A percentile compares a stretch with the other conserved stretches of the same genome.
Conservation (phyloP, 2,329 filamentous ascomycete genomes). For the Daldinia eschscholtzii region DNA sequence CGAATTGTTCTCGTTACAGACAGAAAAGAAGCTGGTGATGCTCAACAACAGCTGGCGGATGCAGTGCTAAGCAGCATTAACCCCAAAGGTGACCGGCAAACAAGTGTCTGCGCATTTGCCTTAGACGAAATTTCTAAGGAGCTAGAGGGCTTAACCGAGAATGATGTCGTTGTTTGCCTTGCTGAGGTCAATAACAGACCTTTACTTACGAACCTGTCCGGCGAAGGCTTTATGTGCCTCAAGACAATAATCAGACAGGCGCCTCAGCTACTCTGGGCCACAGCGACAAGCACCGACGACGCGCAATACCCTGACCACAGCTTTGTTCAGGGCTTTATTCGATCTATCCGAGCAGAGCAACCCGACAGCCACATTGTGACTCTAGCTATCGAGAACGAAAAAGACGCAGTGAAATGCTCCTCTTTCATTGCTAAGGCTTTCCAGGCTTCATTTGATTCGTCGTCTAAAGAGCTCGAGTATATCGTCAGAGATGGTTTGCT, state of each 20-base stretch:
- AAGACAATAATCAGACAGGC: not conserved
- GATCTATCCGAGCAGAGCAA: slow-evolving; percentile 14
- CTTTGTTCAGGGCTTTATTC: slow-evolving; percentile 8
- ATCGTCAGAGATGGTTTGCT: slow-evolving; percentile 12
- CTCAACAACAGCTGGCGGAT: not conserved
- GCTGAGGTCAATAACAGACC: slow-evolving; percentile 9
- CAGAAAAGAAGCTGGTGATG: not conserved
- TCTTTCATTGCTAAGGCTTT: slow-evolving; percentile 7
- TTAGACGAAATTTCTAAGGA: not conserved
- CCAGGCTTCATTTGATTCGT: not conserved
- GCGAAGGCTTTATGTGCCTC: slow-evolving; percentile 2
- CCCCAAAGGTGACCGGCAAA: not conserved
- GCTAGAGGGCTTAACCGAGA: not conserved
- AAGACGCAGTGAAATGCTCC: not conserved
- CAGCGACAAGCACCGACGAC: slow-evolving; percentile 4
- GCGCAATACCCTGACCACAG: slow-evolving; percentile 9
- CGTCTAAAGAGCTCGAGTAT: slow-evolving; percentile 21
- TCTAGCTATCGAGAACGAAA: slow-evolving; percentile 15
- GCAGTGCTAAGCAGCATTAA: slow-evolving; percentile 2
- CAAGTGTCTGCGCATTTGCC: slow-evolving; percentile 8
- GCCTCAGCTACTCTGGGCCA: slow-evolving; percentile 10
- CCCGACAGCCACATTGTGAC: slow-evolving; percentile 14
- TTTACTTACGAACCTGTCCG: slow-evolving; percentile 13
- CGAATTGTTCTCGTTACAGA: not conserved
- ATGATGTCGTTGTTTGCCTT: slow-evolving; percentile 6